Evolutionary conservation across 2,329 filamentous ascomycete species (phyloP).

Genomic region (Colletotrichum sp.): DNA sequence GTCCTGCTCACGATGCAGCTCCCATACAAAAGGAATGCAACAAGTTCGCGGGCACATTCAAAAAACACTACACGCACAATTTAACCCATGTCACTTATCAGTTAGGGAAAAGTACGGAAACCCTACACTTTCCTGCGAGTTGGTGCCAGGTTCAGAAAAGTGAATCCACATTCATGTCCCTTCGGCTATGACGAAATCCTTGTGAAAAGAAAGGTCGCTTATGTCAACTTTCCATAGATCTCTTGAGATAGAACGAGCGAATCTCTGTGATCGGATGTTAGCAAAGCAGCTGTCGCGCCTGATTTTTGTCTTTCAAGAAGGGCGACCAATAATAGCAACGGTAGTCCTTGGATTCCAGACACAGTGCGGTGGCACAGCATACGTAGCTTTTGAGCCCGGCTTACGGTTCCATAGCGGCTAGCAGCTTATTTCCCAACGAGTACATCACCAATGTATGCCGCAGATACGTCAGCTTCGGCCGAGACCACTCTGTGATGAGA

Average conservation of each 20-base stretch:
- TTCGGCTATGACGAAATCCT: too few relatives aligned
- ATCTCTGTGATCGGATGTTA: neutral
- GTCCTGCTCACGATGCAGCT: fast-evolving
- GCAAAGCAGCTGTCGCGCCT: neutral
- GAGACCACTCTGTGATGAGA: fast-evolving
- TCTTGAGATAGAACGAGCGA: neutral
- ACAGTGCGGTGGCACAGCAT: neutral
- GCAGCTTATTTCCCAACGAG: neutral
- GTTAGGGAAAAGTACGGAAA: too few relatives aligned
- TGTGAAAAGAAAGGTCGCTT: too few relatives aligned
- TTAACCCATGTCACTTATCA: too few relatives aligned
- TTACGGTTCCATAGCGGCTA: neutral
- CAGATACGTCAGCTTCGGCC: neutral
- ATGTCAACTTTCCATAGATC: neutral
- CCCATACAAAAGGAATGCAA: neutral
- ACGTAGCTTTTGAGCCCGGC: neutral
- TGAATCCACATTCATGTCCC: too few relatives aligned
- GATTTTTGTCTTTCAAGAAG: neutral
- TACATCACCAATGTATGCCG: neutral
- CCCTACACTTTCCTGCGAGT: too few relatives aligned
- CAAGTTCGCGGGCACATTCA: neutral
- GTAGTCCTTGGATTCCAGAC: fast-evolving
- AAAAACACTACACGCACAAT: too few relatives aligned
- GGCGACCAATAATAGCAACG: neutral
- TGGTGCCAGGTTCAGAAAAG: too few relatives aligned